phyloP scores from a whole-genome alignment of 371 early-diverging fungal genomes.

The Mortierella sp. region DNA sequence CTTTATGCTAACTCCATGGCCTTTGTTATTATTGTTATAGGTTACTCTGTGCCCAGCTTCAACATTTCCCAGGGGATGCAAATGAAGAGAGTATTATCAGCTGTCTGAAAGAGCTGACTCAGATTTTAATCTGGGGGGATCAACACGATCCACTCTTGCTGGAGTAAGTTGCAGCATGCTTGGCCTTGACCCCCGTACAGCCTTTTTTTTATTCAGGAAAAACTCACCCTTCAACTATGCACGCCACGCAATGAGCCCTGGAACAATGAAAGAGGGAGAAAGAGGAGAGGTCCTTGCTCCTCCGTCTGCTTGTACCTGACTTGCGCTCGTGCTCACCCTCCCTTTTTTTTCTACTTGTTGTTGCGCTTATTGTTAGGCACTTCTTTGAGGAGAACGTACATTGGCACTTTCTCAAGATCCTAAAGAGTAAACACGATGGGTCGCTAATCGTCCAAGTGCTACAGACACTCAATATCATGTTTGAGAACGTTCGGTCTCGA shows the following conservation, averaged over 20 bases:
- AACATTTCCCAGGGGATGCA: conserved; percentile 32
- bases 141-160: conserved; percentile 63
- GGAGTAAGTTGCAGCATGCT: conserved; percentile 40
- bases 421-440: conserved; percentile 37
- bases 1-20: background rate
- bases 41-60: conserved; percentile 38
- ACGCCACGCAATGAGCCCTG: conserved; percentile 7
- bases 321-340: conserved; percentile 9
- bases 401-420: conserved; percentile 43
- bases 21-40: conserved; percentile 15
- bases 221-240: conserved; percentile 2
- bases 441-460: conserved; percentile 64
- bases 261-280: conserved; percentile 4
- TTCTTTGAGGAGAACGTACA: conserved; percentile 57
- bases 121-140: conserved; percentile 69
- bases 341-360: conserved; percentile 1
- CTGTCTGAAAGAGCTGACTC: conserved; percentile 62
- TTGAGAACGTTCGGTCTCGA: conserved; percentile 65
- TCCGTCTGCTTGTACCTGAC: background rate
- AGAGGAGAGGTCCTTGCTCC: background rate
- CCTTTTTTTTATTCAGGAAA: background rate
- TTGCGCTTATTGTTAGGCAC: conserved; percentile 23
- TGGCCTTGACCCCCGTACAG: background rate
- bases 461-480: conserved; percentile 71
- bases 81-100: conserved; percentile 49